phyloP scores from a whole-genome alignment of 352 stramenopile species.

The Phytophthora fragariae region DNA sequence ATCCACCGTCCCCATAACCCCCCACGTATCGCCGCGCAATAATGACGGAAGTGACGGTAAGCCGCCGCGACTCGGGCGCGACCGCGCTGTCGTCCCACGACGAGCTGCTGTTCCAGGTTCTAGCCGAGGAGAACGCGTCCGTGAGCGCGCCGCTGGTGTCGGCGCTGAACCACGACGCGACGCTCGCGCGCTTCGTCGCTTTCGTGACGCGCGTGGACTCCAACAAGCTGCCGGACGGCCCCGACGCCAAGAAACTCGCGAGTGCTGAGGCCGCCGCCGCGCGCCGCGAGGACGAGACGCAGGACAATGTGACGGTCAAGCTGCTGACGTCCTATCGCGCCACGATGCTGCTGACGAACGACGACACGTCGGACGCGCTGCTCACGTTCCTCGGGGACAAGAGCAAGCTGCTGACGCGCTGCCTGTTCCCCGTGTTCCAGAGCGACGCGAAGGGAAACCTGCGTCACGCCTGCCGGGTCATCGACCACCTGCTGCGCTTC shows the following conservation, averaged over 20 bases:
- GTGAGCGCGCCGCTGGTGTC: constrained; percentile 69
- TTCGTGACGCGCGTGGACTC: constrained; percentile 73
- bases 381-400: constrained; percentile 87
- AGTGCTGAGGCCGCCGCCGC: constrained; percentile 17
- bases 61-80: constrained; percentile 36
- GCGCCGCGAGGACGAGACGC: constrained; percentile 39
- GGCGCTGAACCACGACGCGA: constrained; percentile 66
- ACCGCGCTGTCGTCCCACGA: constrained; percentile 31
- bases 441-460: constrained; percentile 75
- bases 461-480: constrained; percentile 87
- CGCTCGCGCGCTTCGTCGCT: constrained; percentile 60
- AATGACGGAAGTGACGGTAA: constrained; percentile 51
- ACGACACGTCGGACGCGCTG: constrained; percentile 81
- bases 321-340: constrained; percentile 83
- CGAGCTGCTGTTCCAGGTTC: constrained; percentile 52
- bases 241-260: constrained; percentile 39
- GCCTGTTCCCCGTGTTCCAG: constrained; percentile 86
- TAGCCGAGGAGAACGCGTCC: constrained; percentile 57
- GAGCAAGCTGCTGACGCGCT: constrained; percentile 76
- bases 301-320: constrained; percentile 60
- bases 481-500: constrained; percentile 88
- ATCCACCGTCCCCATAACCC: constrained; percentile 18
- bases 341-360: constrained; percentile 91
- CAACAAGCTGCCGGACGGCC: constrained; percentile 50
- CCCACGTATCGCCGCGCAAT: neutral